phyloP scores from a whole-genome alignment of 257 asterid species.

The Scutellaria minor region DNA sequence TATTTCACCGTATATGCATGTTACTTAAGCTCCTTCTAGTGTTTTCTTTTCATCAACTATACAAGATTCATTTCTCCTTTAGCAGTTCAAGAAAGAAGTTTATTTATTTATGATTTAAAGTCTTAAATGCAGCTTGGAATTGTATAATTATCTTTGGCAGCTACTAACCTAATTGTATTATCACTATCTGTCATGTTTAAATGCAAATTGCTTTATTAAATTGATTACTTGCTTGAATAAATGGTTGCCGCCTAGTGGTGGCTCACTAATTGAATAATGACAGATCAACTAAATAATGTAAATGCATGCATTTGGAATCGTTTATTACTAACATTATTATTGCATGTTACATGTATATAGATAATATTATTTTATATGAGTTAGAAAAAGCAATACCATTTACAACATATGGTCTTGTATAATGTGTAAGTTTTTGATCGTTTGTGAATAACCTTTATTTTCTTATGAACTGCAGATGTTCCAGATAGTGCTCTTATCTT shows the following conservation, averaged over 20 bases:
- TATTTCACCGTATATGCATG: constrained; percentile 2
- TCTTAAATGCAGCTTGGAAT: background rate
- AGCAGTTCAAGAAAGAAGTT: background rate
- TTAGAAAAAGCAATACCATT: background rate
- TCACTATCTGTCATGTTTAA: constrained; percentile 1
- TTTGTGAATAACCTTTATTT: background rate
- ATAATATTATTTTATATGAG: no score
- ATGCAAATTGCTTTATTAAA: background rate
- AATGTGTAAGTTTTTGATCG: background rate
- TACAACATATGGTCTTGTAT: background rate
- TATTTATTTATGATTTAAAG: background rate
- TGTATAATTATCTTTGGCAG: background rate
- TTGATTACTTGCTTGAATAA: background rate
- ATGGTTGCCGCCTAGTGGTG: background rate
- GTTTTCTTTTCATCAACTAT: background rate
- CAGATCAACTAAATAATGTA: background rate
- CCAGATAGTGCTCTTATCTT: constrained; percentile 84
- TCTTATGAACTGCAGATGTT: constrained; percentile 61
- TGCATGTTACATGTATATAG: background rate
- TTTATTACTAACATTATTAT: background rate
- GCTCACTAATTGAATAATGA: constrained; percentile 1
- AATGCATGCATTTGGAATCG: background rate
- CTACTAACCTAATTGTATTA: constrained; percentile 7
- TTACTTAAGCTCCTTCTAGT: constrained; percentile 33
- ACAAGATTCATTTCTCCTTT: constrained; percentile 23